Evolutionary conservation across 2,329 filamentous ascomycete species (phyloP), one percentile per base, ranked within the genome.

Genomic region (Aspergillus fijiensis): DNA sequence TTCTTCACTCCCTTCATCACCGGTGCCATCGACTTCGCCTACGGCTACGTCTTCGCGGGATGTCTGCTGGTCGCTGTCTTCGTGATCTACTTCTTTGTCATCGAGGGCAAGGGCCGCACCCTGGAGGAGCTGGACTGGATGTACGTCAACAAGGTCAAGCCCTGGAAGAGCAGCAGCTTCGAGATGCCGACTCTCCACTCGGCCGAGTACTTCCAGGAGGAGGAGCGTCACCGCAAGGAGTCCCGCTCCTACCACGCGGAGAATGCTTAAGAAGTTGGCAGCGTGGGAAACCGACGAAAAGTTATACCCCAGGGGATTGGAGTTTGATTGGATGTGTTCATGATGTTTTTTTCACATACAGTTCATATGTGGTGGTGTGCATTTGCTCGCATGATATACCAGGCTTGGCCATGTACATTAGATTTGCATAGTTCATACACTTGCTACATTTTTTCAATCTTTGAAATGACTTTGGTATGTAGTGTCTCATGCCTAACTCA

Each of bases 1-100:
- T 92, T 92, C 80, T 91, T 92, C 79, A 91, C 89, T 0, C 87
- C 89, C 0, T 92, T 91, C 74, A 92, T 92, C 72, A 90, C 87
- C 0, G 77, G 80, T 0, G 82, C 84, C 1, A 92, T 92, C 58
- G 84, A 89, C 66, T 92, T 89, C 73, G 82, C 83, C 9, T 91
- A 91, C 69, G 89, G 90, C 2, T 91, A 91, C 63, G 86, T 93
- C 48, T 92, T 92, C 72, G 89, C 89, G 0, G 87, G 82, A 0
- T 92, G 88, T 69, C 89, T 90, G 67, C 76, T 89, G 6, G 78
- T 85, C 0, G 88, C 84, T 0, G 85, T 83, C 0, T 64, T 85
- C 0, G 75, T 92, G 5, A 87, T 77, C 11, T 92, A 88, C 78
- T 89, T 92, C 76, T 91, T 90, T 71, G 83, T 92, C n/a, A 85